phyloP scores from a whole-genome alignment of 2,329 filamentous ascomycete genomes.

The Periconia sp. region DNA sequence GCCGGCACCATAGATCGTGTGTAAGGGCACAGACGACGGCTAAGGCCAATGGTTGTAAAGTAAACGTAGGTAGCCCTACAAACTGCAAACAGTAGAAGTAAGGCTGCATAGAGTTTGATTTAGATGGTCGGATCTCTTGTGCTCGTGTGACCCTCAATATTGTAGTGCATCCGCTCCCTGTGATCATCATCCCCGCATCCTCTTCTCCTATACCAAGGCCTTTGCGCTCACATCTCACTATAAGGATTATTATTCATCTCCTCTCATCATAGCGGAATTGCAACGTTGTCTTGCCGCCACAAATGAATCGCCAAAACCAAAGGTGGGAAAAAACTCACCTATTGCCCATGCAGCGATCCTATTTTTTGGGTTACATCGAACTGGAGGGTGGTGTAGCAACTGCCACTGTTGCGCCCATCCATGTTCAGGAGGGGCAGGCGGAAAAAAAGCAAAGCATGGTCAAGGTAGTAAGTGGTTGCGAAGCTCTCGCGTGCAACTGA shows the following conservation, averaged over 20 bases:
- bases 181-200: no score
- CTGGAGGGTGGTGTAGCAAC: conserved; percentile 14
- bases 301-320: conserved; percentile 10
- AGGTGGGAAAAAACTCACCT: neutral
- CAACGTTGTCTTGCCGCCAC: conserved; percentile 25
- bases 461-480: conserved; percentile 10
- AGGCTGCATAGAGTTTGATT: conserved; percentile 5
- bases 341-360: conserved; percentile 1
- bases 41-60: neutral
- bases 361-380: neutral
- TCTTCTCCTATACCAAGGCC: no score
- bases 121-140: neutral
- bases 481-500: conserved; percentile 29
- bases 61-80: neutral
- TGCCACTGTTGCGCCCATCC: conserved; percentile 11
- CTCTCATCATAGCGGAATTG: conserved; percentile 15
- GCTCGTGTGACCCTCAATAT: no score
- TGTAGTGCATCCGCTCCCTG: no score
- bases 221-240: no score
- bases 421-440: conserved; percentile 14
- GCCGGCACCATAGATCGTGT: conserved; percentile 1
- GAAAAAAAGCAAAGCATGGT: neutral
- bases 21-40: neutral
- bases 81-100: neutral
- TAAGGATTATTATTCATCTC: neutral